These are phyloP conservation scores for Pugionium cornutum DNA, from an alignment of 345 rosid species.

Conservation along the genomic window DNA sequence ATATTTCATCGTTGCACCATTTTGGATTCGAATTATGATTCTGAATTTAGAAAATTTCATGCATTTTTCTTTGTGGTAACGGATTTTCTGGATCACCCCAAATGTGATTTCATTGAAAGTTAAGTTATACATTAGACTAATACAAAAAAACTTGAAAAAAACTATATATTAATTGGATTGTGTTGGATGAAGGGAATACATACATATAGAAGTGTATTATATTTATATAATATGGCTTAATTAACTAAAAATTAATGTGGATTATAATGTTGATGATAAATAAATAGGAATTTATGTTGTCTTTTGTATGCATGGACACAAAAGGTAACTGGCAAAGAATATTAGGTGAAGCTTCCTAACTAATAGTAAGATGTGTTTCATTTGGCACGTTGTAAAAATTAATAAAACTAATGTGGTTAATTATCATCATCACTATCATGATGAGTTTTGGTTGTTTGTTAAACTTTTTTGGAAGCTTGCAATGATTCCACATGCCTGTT, in stretches of 20 bases:
- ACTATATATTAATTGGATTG: conserved; percentile 6
- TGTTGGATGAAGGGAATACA: not conserved
- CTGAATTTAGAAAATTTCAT: not conserved
- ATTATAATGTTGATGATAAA: conserved; percentile 5
- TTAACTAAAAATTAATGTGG: not conserved
- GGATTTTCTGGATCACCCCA: conserved; percentile 1
- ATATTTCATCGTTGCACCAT: not conserved
- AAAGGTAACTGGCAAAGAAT: conserved; percentile 26
- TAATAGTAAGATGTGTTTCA: conserved; percentile 30
- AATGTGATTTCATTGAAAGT: conserved; percentile 3
- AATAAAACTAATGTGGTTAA: conserved; percentile 21
- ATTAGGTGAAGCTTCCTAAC: conserved; percentile 40
- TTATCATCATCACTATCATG: conserved; percentile 14
- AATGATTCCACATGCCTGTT: conserved; percentile 41
- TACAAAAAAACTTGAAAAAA: not conserved
- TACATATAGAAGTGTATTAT: not conserved
- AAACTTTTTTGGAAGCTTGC: conserved; percentile 39
- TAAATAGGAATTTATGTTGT: conserved; percentile 12
- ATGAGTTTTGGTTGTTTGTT: conserved; percentile 34
- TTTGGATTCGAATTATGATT: not conserved
- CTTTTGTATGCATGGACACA: conserved; percentile 33
- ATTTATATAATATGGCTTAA: not conserved
- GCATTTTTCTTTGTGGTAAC: not conserved
- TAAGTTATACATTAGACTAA: not conserved
- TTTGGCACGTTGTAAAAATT: conserved; percentile 39